Percentiles rank a stretch among this genome's conserved stretches.
Conservation (phyloP, 495 filamentous ascomycete species). For the Podospora fimiseda region DNA sequence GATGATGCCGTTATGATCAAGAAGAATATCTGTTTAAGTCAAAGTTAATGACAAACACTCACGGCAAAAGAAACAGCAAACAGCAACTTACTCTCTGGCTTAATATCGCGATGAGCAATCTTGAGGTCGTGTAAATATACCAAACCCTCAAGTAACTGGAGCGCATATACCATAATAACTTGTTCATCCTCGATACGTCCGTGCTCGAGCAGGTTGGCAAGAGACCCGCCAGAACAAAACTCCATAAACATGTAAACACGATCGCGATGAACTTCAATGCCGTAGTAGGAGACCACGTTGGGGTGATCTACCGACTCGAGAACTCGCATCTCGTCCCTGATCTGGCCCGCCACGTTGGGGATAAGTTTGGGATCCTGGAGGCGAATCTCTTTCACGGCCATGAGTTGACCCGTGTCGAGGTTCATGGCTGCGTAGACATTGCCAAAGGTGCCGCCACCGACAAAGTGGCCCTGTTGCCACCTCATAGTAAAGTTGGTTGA, state of each 20-base stretch:
- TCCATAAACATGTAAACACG: conserved; percentile 99
- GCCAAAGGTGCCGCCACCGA: conserved; percentile 94
- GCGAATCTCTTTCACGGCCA: conserved; percentile 98
- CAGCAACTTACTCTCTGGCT: conserved; percentile 76
- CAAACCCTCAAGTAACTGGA: conserved; percentile 92
- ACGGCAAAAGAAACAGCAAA: conserved; percentile 1
- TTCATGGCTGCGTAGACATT: conserved; percentile 97
- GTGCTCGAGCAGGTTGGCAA: conserved; percentile 87
- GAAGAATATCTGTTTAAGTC: conserved; percentile 88
- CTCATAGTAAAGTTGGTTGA: conserved; percentile 90
- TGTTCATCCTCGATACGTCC: conserved; percentile 97
- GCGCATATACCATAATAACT: conserved; percentile 93
- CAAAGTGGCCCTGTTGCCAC: conserved; percentile 97
- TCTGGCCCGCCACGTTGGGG: conserved; percentile 84
- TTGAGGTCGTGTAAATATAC: conserved; percentile 86
- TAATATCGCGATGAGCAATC: conserved; percentile 96
- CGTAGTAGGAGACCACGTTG: conserved; percentile 95
- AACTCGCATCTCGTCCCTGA: conserved; percentile 95
- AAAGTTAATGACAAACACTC: not conserved
- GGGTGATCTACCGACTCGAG: conserved; percentile 92
- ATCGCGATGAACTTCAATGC: conserved; percentile 95
- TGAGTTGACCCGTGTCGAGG: conserved; percentile 86
- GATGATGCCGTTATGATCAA: conserved; percentile 96
- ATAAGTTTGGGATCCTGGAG: conserved; percentile 95
- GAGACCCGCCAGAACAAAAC: conserved; percentile 89